Conservation (phyloP, 345 rosid genomes). For the Syzygium oleosum region DNA sequence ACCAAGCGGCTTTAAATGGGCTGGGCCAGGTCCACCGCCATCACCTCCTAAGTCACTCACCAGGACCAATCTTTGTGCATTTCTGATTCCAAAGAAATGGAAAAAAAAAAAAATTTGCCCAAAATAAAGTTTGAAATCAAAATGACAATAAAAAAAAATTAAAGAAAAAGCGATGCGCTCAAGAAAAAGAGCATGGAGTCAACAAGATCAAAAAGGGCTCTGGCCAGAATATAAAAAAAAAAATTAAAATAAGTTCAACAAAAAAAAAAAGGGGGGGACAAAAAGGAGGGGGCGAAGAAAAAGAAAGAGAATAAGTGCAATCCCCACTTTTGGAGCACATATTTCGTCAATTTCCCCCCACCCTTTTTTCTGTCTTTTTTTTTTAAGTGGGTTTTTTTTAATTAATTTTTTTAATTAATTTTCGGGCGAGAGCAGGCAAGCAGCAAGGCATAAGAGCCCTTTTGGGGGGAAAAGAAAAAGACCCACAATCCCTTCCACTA, state of each 20-base stretch:
- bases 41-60: neutral
- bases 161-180: neutral
- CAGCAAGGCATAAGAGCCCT: neutral
- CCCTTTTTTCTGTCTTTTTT: neutral
- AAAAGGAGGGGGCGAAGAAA: neutral
- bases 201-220: neutral
- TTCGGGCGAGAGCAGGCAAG: neutral
- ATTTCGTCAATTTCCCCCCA: neutral
- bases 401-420: neutral
- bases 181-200: neutral
- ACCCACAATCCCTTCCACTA: neutral
- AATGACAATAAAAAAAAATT: neutral
- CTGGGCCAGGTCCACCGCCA: neutral
- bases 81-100: neutral
- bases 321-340: neutral
- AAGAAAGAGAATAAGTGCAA: conserved; percentile 5
- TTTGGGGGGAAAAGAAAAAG: neutral
- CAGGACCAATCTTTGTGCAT: neutral
- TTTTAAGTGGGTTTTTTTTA: neutral
- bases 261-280: neutral
- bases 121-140: neutral
- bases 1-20: neutral
- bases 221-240: neutral
- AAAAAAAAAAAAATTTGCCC: too few species aligned
- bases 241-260: too few species aligned